phyloP scores from a whole-genome alignment of 2,329 filamentous ascomycete species.

The Rhynchosporium agropyri region DNA sequence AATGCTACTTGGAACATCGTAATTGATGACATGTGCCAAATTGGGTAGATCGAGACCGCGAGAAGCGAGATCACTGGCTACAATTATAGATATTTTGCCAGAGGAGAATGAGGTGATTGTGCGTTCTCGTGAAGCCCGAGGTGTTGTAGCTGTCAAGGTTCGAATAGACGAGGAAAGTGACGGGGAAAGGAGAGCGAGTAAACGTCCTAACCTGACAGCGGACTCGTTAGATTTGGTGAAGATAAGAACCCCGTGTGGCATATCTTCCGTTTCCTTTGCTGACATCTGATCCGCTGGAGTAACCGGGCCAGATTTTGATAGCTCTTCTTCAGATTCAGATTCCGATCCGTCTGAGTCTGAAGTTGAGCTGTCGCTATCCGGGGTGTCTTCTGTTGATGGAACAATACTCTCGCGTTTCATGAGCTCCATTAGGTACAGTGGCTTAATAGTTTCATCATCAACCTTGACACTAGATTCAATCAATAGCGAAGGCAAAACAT shows the following conservation, averaged over 20 bases:
- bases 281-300: not conserved
- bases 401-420: constrained; percentile 60
- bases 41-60: constrained; percentile 83
- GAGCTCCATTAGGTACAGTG: constrained; percentile 81
- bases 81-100: constrained; percentile 69
- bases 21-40: constrained; percentile 87
- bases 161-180: constrained; percentile 59
- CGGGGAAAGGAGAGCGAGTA: constrained; percentile 70
- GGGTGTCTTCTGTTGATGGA: constrained; percentile 39
- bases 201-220: constrained; percentile 80
- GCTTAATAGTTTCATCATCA: constrained; percentile 71
- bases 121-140: constrained; percentile 69
- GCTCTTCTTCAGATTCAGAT: constrained; percentile 6
- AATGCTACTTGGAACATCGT: constrained; percentile 82
- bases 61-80: constrained; percentile 91
- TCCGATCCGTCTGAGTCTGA: constrained; percentile 26
- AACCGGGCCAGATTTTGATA: not conserved
- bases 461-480: constrained; percentile 69
- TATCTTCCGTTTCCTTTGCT: constrained; percentile 3
- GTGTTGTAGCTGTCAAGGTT: constrained; percentile 76
- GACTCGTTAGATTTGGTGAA: constrained; percentile 92
- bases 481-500: constrained; percentile 64
- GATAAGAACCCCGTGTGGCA: constrained; percentile 61
- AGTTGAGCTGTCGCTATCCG: constrained; percentile 37
- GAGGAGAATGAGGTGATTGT: constrained; percentile 67